Evolutionary conservation across 208 protist genomes (phyloP).

Genomic region (Naegleria gruberi): DNA sequence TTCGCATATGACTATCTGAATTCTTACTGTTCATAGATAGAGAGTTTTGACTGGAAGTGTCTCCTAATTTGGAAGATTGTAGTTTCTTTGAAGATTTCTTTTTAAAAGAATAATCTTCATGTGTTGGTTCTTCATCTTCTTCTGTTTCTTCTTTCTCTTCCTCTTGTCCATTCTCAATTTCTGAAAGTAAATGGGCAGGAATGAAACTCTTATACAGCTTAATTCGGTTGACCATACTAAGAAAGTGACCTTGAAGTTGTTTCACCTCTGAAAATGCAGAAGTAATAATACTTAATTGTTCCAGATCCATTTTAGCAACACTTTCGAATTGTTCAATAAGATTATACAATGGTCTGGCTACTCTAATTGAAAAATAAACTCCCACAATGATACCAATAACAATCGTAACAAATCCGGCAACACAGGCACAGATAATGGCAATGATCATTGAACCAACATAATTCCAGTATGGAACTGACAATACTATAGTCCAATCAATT

Average conservation of each 20-base stretch:
- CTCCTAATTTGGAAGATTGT: background rate
- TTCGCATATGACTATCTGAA: no score
- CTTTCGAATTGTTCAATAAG: background rate
- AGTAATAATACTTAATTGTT: background rate
- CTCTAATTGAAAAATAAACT: background rate
- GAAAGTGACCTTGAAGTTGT: background rate
- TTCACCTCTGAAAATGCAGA: background rate
- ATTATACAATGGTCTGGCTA: background rate
- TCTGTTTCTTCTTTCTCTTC: background rate
- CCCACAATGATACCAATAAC: background rate
- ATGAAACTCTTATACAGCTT: background rate
- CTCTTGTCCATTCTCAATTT: background rate
- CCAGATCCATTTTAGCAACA: background rate
- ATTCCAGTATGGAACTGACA: background rate
- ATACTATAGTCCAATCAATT: no score
- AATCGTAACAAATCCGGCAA: background rate
- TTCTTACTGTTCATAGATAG: no score
- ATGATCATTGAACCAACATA: background rate
- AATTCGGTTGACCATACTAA: background rate
- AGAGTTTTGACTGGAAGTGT: no score
- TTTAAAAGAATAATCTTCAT: background rate
- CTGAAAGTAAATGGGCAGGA: background rate
- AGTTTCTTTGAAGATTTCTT: background rate
- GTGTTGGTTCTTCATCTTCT: no score
- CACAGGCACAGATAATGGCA: background rate